Evolutionary conservation across 2,329 filamentous ascomycete species (phyloP), one percentile per base, ranked within the genome.

Genomic region (Ophiostoma novo-ulmi): DNA sequence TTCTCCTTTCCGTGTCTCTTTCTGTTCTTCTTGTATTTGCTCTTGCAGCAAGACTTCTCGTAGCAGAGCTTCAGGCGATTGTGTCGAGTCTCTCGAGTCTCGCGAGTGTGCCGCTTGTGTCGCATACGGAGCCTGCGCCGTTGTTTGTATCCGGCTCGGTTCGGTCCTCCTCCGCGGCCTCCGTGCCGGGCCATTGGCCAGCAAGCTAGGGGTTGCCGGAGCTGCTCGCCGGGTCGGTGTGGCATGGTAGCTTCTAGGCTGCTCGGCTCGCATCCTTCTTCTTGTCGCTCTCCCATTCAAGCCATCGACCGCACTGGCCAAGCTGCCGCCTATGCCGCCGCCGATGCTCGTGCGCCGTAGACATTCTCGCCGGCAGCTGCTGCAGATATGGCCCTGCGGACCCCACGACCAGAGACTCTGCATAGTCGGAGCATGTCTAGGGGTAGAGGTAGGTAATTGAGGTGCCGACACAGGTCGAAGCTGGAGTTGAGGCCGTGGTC

Each of bases 381-480:
- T 90, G 75, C 88, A 91, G 75, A 85, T 83, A 79, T 85, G 86
- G 80, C 84, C 84, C 83, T 85, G 86, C 76, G 85, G 83, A 80
- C 87, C 86, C 81, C 88, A 86, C 79, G 87, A 88, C 88, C 89
- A 90, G 75, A 92, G 78, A 74, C 84, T 83, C 80, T 87, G 87
- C 91, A 93, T 93, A 77, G 78, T 81, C 75, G 77, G 76, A 73
- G 77, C 81, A 81, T 81, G 71, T 75, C 72, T 63, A 52, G 44
- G 35, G 17, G 20, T 14, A 3, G 58, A 22, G 35, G 36, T 5
- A 10, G 17, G 6, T 44, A 26, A 31, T 31, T 20, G 52, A n/a
- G 31, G 26, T 36, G 31, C n/a, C 14, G 31, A 36, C 11, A 31
- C 8, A 20, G 20, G 17, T 55, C n/a, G 48, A n/a, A n/a, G 44